These are phyloP conservation scores for Tylopilus sp. DNA, from an alignment of 768 basidiomycete genomes.

Conservation along the genomic window DNA sequence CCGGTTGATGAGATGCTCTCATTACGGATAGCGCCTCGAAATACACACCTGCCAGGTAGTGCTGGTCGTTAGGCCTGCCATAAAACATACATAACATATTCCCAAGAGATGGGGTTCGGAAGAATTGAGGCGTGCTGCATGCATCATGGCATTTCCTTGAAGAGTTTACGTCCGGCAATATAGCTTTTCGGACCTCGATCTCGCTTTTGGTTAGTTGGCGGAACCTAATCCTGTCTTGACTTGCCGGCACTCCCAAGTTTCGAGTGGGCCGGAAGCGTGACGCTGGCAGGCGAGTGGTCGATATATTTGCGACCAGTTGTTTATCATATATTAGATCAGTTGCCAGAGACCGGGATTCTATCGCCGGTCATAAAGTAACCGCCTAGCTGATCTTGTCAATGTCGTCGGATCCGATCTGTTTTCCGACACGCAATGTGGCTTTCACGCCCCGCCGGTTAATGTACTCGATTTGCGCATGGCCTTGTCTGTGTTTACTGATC, in stretches of 20 bases:
- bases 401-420: constrained; percentile 1
- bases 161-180: constrained; percentile 23
- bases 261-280: neutral
- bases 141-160: constrained; percentile 1
- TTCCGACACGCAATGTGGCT: neutral
- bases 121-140: neutral
- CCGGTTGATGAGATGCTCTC: constrained; percentile 5
- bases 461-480: neutral
- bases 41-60: constrained; percentile 9
- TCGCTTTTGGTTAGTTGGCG: constrained; percentile 1
- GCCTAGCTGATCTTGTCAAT: constrained; percentile 3
- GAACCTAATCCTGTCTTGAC: constrained; percentile 9
- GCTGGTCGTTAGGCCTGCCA: constrained; percentile 8
- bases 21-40: constrained; percentile 9
- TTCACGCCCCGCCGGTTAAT: neutral
- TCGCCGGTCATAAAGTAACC: neutral
- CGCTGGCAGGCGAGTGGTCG: neutral
- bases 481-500: constrained; percentile 3
- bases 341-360: neutral
- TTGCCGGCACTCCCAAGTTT: constrained; percentile 8
- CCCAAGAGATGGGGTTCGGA: neutral
- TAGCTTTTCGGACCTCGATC: constrained; percentile 9
- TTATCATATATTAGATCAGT: neutral
- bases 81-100: neutral
- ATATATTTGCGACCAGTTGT: neutral